Evolutionary conservation across 1,284 basidiomycete species (phyloP).

Genomic region (Schizophyllum amplum): DNA sequence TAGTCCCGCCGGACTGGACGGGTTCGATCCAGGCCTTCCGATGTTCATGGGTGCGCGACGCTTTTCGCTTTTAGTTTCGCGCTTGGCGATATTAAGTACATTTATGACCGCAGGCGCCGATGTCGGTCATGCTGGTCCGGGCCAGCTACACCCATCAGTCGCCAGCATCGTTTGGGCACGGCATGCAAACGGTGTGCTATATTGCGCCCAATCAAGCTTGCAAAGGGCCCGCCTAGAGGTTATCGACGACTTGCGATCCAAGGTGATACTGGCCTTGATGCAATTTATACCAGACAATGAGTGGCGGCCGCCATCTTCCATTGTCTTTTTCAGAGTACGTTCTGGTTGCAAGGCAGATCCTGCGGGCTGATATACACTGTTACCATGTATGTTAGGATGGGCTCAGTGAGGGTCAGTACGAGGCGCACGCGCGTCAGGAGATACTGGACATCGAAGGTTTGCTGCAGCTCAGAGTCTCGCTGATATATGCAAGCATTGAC

Average conservation of each 20-base stretch:
- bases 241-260: background rate
- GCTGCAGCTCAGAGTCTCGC: no score
- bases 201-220: background rate
- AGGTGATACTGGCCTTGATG: no score
- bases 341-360: no score
- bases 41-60: background rate
- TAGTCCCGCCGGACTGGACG: background rate
- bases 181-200: background rate
- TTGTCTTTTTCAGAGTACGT: background rate
- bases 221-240: background rate
- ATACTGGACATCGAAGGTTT: background rate
- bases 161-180: background rate
- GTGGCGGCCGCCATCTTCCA: no score
- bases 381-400: background rate
- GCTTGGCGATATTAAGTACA: background rate
- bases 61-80: background rate
- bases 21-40: background rate
- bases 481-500: background rate
- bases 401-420: background rate
- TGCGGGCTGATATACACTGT: no score
- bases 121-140: background rate
- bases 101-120: background rate
- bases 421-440: background rate
- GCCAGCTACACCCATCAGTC: background rate
- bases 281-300: no score